Evolutionary conservation across 345 rosid species (phyloP).

Genomic region (Garcia nutans): DNA sequence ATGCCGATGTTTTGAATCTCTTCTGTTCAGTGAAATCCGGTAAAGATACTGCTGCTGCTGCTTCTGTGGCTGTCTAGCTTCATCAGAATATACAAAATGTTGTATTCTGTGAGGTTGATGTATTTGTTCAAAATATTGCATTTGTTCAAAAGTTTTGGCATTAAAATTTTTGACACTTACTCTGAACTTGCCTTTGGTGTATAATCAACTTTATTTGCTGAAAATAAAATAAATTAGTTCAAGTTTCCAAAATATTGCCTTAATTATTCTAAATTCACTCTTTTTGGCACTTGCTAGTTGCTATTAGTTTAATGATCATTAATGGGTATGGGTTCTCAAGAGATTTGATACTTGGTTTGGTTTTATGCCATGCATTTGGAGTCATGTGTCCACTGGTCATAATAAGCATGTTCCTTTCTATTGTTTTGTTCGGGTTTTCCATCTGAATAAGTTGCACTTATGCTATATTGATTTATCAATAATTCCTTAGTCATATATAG

Average conservation of each 20-base stretch:
- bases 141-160: slow-evolving; percentile 23
- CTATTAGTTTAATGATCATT: background rate
- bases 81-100: slow-evolving; percentile 11
- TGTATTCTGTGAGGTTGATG: slow-evolving; percentile 16
- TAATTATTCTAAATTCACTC: background rate
- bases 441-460: background rate
- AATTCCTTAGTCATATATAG: too few relatives aligned
- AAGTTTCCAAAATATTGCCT: background rate
- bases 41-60: slow-evolving; percentile 22
- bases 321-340: background rate
- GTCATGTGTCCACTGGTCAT: background rate
- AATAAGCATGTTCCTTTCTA: background rate
- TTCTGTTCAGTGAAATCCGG: slow-evolving; percentile 35
- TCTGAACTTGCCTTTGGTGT: slow-evolving; percentile 11
- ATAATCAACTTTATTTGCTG: slow-evolving; percentile 8
- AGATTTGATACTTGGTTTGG: background rate
- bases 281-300: background rate
- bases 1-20: slow-evolving; percentile 79
- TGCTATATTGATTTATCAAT: background rate
- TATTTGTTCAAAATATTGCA: slow-evolving; percentile 19
- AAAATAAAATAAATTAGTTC: slow-evolving; percentile 23
- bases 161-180: slow-evolving; percentile 16
- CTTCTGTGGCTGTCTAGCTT: slow-evolving; percentile 33
- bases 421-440: too few relatives aligned
- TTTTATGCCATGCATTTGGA: slow-evolving; percentile 5